Conservation (phyloP, 2,329 filamentous ascomycete species). For the Cladophialophora yegresii region DNA sequence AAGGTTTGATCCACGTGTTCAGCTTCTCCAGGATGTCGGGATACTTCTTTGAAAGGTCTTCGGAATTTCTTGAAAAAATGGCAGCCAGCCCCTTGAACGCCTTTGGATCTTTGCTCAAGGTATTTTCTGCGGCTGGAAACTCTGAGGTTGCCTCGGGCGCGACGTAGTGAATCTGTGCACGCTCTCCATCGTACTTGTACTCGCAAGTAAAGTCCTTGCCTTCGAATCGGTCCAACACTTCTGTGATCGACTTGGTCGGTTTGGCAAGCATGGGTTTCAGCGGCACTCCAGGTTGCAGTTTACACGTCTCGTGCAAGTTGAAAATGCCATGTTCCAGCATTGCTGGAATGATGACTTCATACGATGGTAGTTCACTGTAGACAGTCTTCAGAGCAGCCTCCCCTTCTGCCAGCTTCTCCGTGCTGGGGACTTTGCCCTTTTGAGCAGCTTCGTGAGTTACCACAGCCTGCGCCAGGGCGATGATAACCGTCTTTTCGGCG, state of each 20-base stretch:
- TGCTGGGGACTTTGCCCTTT: constrained; percentile 69
- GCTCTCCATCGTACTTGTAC: constrained; percentile 97
- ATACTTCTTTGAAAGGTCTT: constrained; percentile 96
- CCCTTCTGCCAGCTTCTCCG: constrained; percentile 76
- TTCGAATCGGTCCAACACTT: constrained; percentile 95
- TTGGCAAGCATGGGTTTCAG: constrained; percentile 99
- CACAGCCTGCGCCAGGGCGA: constrained; percentile 85
- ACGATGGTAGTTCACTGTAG: constrained; percentile 91
- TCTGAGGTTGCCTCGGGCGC: constrained; percentile 74
- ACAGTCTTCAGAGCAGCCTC: constrained; percentile 86
- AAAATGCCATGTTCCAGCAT: constrained; percentile 84
- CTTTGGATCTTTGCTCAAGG: constrained; percentile 63
- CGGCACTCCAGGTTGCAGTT: constrained; percentile 87
- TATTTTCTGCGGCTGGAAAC: constrained; percentile 63
- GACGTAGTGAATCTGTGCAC: constrained; percentile 98
- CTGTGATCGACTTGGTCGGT: constrained; percentile 95
- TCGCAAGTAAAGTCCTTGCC: constrained; percentile 95
- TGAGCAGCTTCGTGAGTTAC: constrained; percentile 77
- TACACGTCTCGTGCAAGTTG: constrained; percentile 80
- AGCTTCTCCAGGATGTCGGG: constrained; percentile 91
- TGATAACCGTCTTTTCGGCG: constrained; percentile 87
- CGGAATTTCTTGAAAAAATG: constrained; percentile 96
- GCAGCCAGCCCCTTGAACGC: constrained; percentile 70
- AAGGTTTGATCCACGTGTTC: constrained; percentile 82
- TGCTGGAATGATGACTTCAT: constrained; percentile 89